A percentile compares a stretch with the other conserved stretches of the same genome.
These are phyloP conservation scores for Kalanchoe fedtschenkoi DNA, from an alignment of 164 flowering plant genomes.

Conservation along the genomic window DNA sequence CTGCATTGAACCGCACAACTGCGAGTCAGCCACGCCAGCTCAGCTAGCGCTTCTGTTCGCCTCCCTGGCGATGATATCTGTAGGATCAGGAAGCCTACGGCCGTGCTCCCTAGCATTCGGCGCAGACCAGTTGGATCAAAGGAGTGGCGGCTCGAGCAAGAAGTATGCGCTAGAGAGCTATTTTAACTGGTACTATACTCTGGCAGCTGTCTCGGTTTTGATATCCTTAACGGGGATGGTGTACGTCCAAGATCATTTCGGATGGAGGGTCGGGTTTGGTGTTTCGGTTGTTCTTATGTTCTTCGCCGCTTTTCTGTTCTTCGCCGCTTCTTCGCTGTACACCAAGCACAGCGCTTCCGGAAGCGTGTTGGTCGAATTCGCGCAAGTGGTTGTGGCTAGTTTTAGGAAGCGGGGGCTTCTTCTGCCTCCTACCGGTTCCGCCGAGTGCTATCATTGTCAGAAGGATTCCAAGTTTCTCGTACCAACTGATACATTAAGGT, in stretches of 20 bases:
- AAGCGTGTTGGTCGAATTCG: slow-evolving; percentile 41
- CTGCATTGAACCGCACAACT: no score
- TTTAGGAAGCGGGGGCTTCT: slow-evolving; percentile 31
- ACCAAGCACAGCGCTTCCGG: slow-evolving; percentile 25
- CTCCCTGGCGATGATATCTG: slow-evolving; percentile 39
- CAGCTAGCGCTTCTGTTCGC: slow-evolving; percentile 25
- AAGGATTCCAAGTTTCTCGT: slow-evolving; percentile 19
- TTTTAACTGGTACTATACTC: slow-evolving; percentile 58
- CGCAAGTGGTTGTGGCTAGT: slow-evolving; percentile 39
- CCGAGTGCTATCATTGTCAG: slow-evolving; percentile 21
- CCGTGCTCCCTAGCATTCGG: slow-evolving; percentile 65
- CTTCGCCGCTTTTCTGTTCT: slow-evolving; percentile 27
- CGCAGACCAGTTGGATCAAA: slow-evolving; percentile 48
- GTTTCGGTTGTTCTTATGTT: slow-evolving; percentile 46
- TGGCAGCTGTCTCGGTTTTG: slow-evolving; percentile 25
- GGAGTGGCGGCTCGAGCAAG: slow-evolving; percentile 29
- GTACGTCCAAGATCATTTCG: slow-evolving; percentile 51
- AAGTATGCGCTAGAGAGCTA: slow-evolving; percentile 35
- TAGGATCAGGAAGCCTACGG: slow-evolving; percentile 61
- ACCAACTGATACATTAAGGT: slow-evolving; percentile 51
- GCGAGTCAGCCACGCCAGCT: no score
- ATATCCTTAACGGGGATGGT: slow-evolving; percentile 48
- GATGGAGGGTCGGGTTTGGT: slow-evolving; percentile 66
- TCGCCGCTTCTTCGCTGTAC: slow-evolving; percentile 36
- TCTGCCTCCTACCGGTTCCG: slow-evolving; percentile 16